phyloP scores from a whole-genome alignment of 495 filamentous ascomycete species.

The Podospora conica region DNA sequence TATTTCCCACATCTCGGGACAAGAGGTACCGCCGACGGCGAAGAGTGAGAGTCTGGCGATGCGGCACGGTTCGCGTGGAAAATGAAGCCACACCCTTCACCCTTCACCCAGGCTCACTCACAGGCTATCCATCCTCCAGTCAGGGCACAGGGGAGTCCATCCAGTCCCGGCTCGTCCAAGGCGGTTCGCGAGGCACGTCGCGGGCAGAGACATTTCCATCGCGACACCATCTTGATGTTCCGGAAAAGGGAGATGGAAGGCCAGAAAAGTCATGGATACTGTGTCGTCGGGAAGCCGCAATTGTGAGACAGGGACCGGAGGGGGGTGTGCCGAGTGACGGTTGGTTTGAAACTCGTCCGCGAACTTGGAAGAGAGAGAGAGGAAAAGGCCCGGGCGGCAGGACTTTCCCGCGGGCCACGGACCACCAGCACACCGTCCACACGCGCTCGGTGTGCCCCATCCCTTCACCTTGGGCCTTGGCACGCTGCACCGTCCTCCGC shows the following conservation, averaged over 20 bases:
- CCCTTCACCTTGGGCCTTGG: not conserved
- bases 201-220: not conserved
- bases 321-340: constrained; percentile 8
- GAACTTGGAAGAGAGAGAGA: not conserved
- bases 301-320: constrained; percentile 1
- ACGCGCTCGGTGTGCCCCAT: not conserved
- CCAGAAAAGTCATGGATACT: constrained; percentile 1
- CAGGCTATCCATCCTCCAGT: too few species aligned
- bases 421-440: not conserved
- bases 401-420: not conserved
- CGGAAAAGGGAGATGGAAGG: constrained; percentile 2
- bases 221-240: constrained; percentile 1
- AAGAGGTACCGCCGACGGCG: constrained; percentile 5
- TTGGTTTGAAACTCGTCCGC: constrained; percentile 7
- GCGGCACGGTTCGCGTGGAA: not conserved
- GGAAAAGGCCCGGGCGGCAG: constrained; percentile 7
- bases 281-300: not conserved
- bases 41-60: not conserved
- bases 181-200: constrained; percentile 6
- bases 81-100: too few species aligned
- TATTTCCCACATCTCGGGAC: constrained; percentile 5
- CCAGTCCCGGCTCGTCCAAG: not conserved
- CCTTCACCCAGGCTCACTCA: too few species aligned
- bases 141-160: not conserved
- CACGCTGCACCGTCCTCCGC: not conserved